phyloP scores from a whole-genome alignment of 1,284 basidiomycete species.

The Cryptococcus wingfieldii region DNA sequence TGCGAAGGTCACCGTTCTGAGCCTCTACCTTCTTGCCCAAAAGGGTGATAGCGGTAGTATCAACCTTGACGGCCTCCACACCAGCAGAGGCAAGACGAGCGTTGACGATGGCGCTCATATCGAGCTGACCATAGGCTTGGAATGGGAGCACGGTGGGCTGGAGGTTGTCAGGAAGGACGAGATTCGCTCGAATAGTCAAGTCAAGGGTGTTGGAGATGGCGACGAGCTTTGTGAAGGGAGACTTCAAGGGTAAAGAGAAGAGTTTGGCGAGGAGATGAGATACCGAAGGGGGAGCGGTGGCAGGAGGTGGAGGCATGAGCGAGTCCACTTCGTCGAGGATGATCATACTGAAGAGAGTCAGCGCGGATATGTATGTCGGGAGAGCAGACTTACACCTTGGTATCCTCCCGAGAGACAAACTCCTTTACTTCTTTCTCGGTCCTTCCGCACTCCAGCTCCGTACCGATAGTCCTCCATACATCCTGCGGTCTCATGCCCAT shows the following conservation, averaged over 20 bases:
- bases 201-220: constrained; percentile 50
- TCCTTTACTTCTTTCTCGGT: constrained; percentile 31
- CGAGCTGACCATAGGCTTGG: constrained; percentile 41
- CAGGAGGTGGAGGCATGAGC: constrained; percentile 41
- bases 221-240: constrained; percentile 40
- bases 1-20: constrained; percentile 49
- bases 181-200: constrained; percentile 44
- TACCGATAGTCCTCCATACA: constrained; percentile 38
- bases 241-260: constrained; percentile 40
- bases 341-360: constrained; percentile 31
- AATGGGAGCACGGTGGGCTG: constrained; percentile 44
- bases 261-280: constrained; percentile 45
- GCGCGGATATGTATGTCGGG: background rate
- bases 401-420: constrained; percentile 12
- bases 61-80: constrained; percentile 32
- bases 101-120: constrained; percentile 45
- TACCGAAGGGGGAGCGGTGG: constrained; percentile 30
- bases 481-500: constrained; percentile 43
- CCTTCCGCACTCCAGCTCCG: constrained; percentile 31
- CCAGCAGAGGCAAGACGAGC: constrained; percentile 31
- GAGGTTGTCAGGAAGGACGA: constrained; percentile 35
- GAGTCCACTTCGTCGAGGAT: constrained; percentile 50
- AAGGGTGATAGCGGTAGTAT: constrained; percentile 45
- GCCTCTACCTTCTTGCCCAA: constrained; percentile 48
- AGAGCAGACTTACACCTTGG: constrained; percentile 22